A percentile compares a stretch with the other conserved stretches of the same genome.
phyloP scores from a whole-genome alignment of 1,284 basidiomycete species.

The Ganoderma leucocontextum region DNA sequence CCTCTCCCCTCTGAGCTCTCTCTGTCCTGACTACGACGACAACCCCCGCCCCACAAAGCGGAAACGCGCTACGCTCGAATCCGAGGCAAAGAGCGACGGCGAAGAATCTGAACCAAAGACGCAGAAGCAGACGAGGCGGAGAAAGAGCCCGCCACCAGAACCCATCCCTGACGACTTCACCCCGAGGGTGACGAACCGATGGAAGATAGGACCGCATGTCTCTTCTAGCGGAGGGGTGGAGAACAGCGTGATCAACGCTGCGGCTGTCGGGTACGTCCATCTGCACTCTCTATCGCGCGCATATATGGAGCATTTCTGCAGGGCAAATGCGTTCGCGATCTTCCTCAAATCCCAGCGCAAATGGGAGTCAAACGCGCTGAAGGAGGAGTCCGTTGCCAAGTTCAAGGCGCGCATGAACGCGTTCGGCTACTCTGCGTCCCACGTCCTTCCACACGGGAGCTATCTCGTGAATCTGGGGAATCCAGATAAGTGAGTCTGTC shows the following conservation, averaged over 20 bases:
- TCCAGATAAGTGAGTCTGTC: constrained; percentile 67
- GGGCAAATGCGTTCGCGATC: constrained; percentile 84
- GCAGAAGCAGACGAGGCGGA: not conserved
- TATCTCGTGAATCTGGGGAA: constrained; percentile 90
- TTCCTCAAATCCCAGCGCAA: constrained; percentile 87
- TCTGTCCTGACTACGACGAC: not conserved
- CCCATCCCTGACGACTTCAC: constrained; percentile 29
- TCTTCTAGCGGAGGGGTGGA: constrained; percentile 84
- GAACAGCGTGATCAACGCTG: constrained; percentile 76
- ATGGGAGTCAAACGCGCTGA: constrained; percentile 74
- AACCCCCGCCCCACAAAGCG: constrained; percentile 7
- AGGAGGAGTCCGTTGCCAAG: constrained; percentile 53
- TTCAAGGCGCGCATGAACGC: constrained; percentile 68
- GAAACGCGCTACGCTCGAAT: not conserved
- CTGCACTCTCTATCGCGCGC: not conserved
- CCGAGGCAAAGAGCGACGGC: not conserved
- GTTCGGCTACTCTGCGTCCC: constrained; percentile 63
- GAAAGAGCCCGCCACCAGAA: constrained; percentile 17
- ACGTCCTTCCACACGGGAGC: constrained; percentile 84
- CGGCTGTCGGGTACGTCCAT: constrained; percentile 67
- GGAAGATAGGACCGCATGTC: constrained; percentile 87
- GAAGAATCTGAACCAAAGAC: not conserved
- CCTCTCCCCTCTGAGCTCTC: not conserved
- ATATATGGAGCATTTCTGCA: constrained; percentile 38
- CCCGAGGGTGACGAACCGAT: constrained; percentile 37